Evolutionary conservation across 1,139 yeast species (phyloP).

Genomic region (Pneumocystis wakefieldiae): DNA sequence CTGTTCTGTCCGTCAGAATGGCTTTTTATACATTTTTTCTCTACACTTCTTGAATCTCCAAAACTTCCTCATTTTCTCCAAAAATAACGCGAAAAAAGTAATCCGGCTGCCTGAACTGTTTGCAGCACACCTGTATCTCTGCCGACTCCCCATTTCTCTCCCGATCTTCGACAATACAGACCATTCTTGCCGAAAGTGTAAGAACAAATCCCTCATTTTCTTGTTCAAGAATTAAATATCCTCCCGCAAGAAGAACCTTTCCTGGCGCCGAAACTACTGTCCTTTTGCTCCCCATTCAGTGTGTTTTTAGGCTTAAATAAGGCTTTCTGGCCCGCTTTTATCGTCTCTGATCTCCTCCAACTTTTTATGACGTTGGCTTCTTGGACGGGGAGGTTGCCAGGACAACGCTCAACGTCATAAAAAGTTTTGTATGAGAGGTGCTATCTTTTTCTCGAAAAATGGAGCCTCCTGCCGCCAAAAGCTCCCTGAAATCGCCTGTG

Average conservation of each 20-base stretch:
- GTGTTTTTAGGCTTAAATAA: background rate
- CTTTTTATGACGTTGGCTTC: background rate
- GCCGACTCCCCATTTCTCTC: background rate
- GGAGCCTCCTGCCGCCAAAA: too few relatives aligned
- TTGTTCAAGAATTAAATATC: conserved; percentile 77
- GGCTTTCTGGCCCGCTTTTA: background rate
- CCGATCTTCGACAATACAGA: background rate
- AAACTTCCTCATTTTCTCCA: background rate
- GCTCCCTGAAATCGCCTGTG: too few relatives aligned
- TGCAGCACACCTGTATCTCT: background rate
- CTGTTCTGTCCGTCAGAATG: conserved; percentile 7
- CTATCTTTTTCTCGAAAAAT: too few relatives aligned
- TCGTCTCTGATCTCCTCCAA: background rate
- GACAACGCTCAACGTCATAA: too few relatives aligned
- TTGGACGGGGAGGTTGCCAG: background rate
- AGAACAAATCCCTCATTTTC: conserved; percentile 62
- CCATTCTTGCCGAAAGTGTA: conserved; percentile 76
- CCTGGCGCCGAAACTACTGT: conserved; percentile 67
- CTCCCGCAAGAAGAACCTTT: conserved; percentile 86
- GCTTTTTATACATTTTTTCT: conserved; percentile 8
- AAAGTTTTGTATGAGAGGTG: too few relatives aligned
- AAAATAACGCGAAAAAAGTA: background rate
- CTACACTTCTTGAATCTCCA: conserved; percentile 3
- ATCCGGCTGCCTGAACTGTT: background rate
- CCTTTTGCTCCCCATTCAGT: background rate